Conservation (phyloP, 495 filamentous ascomycete species). For the Amorphotheca resinae region DNA sequence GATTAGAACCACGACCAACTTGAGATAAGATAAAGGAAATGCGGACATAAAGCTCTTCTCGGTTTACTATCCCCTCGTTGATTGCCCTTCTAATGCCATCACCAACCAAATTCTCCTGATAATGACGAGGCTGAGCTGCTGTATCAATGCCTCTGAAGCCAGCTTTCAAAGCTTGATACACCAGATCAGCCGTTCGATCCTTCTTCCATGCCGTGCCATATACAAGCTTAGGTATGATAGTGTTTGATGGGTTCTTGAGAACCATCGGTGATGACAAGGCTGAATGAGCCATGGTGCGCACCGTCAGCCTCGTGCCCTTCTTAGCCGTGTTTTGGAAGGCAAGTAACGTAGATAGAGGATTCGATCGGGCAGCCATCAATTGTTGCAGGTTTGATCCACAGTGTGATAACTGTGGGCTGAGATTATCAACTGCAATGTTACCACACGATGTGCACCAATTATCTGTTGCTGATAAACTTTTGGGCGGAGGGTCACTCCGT, state of each 20-base stretch:
- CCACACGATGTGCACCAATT: slow-evolving; percentile 2
- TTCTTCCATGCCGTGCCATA: slow-evolving; percentile 92
- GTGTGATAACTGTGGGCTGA: neutral
- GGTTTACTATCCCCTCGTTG: slow-evolving; percentile 39
- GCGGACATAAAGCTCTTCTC: slow-evolving; percentile 50
- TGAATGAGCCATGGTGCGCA: neutral
- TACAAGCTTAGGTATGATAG: slow-evolving; percentile 44
- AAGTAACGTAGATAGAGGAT: no score
- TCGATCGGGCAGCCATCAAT: neutral
- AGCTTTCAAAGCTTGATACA: slow-evolving; percentile 51
- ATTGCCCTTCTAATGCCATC: slow-evolving; percentile 49
- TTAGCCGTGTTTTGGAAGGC: no score
- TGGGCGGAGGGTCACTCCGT: neutral
- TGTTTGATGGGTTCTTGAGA: slow-evolving; percentile 4
- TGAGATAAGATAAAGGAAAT: neutral
- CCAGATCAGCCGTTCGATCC: slow-evolving; percentile 50
- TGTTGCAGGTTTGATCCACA: neutral
- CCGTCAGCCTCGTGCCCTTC: no score
- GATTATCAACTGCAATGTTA: no score
- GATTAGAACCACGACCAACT: neutral
- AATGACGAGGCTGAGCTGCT: slow-evolving; percentile 68
- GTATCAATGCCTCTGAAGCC: slow-evolving; percentile 72
- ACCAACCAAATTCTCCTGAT: slow-evolving; percentile 60
- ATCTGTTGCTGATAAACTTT: neutral
- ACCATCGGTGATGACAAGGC: slow-evolving; percentile 1